Conservation (phyloP, 2,329 filamentous ascomycete genomes). For the Zymoseptoria ardabiliae region DNA sequence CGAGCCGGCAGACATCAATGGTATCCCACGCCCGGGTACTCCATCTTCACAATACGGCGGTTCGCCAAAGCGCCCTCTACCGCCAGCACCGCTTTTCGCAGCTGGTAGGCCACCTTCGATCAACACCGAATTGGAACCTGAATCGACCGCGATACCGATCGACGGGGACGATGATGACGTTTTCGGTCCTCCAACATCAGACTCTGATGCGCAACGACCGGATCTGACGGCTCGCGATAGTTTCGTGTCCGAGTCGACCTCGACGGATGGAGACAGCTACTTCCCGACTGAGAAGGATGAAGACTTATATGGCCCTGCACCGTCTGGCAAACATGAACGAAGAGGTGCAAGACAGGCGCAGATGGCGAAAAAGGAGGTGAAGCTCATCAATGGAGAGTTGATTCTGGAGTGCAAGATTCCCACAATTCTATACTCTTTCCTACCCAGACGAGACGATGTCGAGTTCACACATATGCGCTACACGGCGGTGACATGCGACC, state of each 20-base stretch:
- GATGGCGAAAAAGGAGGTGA: constrained; percentile 87
- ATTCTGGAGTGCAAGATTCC: constrained; percentile 99
- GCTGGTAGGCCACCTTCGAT: constrained; percentile 41
- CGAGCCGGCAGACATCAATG: constrained; percentile 82
- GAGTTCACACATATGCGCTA: constrained; percentile 99
- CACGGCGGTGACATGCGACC: constrained; percentile 95
- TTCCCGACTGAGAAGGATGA: constrained; percentile 45
- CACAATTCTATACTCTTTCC: constrained; percentile 93
- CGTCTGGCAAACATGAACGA: constrained; percentile 76
- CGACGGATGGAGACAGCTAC: constrained; percentile 56
- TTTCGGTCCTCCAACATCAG: constrained; percentile 58
- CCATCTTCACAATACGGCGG: constrained; percentile 83
- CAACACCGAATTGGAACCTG: constrained; percentile 33
- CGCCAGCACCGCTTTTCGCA: constrained; percentile 79
- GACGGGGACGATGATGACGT: constrained; percentile 47
- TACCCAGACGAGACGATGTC: constrained; percentile 83
- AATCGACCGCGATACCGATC: constrained; percentile 66
- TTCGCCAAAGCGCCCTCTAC: constrained; percentile 77
- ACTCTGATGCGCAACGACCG: constrained; percentile 46
- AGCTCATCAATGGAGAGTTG: constrained; percentile 93
- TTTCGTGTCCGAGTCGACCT: constrained; percentile 54
- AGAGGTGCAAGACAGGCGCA: constrained; percentile 80
- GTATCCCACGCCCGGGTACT: constrained; percentile 81
- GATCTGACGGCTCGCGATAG: constrained; percentile 57
- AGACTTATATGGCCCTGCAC: constrained; percentile 71